Evolutionary conservation across 2,329 filamentous ascomycete species (phyloP), one percentile per base, ranked within the genome.

Genomic region (Colletotrichum gloeosporioides): DNA sequence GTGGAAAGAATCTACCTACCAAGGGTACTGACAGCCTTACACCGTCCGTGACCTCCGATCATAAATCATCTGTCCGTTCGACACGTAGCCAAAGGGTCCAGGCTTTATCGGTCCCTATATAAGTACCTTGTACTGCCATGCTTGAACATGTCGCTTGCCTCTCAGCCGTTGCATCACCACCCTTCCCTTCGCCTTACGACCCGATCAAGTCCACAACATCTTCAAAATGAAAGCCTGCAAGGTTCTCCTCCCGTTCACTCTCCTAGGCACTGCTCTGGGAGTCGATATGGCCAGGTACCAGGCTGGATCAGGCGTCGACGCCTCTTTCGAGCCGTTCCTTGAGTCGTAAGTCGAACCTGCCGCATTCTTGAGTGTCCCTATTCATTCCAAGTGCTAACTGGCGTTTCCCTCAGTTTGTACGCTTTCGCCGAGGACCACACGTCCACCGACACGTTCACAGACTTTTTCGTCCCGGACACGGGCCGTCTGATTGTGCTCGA

Each of bases 381-480:
- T 32, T 2, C 2, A 12, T 4, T 18, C 31, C 29, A 34, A 53
- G 25, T 59, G 2, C 44, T 53, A 22, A 53, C 12, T 53, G 12
- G 64, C 59, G 39, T 6, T 22, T 10, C 3, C 66, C 13, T 6
- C 27, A 73, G 70, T 12, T 4, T 73, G n/a, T 73, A 73, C 53
- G 70, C 70, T 32, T 73, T 18, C 16, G 70, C 70, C 6, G 70
- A 73, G n/a, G 70, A 73, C 29, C 49, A 68, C 53, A 36, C 32
- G 16, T 18, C 70, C 27, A 73, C 70, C n/a, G 53, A 69, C 64
- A 73, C 70, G 18, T 73, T 73, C 64, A 73, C 70, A 9, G 70
- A 73, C 70, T 73, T 62, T 9, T 73, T 73, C 36, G 53, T 73
- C 12, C 70, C 70, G 6, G 53, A 62, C 16, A 36, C 70, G 18